Evolutionary conservation across 73 alveolate genomes (phyloP), one percentile per base, ranked within the genome.

Genomic region (Diophrys sp.): DNA sequence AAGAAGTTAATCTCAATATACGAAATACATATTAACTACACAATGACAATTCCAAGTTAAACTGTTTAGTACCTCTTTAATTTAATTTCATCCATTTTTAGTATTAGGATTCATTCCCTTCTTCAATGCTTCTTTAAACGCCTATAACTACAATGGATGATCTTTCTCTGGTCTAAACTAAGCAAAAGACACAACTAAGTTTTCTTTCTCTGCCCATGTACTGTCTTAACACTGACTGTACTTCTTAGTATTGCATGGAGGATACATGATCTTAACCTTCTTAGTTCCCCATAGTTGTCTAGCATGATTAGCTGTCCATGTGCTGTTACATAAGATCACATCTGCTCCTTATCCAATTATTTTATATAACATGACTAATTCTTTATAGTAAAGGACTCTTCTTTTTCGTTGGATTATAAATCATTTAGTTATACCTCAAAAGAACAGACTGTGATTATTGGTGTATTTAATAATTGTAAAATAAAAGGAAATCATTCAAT

Each of bases 161-260:
- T 93, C 88, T 89, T 98, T 98, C 87, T 98, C 99, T 0, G 99
- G 99, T 67, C 99, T 87, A 71, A 97, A 95, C 85, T 98, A 98
- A 0, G 99, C 99, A 70, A 98, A 89, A 1, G 99, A 97, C 1
- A 98, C 96, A 29, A 96, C 81, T 32, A 84, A 72, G 88, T 92
- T 83, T 74, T 92, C 77, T 80, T 94, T 82, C 29, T 54, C 29
- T 0, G 76, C 62, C 62, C 62, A 44, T 44, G 62, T 78, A 77
- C 81, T 81, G 56, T 83, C 73, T 0, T 88, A 83, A 23, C 89
- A 73, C 55, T 75, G 77, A 33, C 80, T 79, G 77, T 82, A 91
- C 29, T 74, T 75, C 24, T 83, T 83, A 14, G 94, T 92, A 79
- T 96, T 96, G 74, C 98, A 91, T 0, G 99, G 99, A 2, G 99